Base-by-base conservation (phyloP, 768 basidiomycete genomes). In the Pleurotus eryngii region DNA sequence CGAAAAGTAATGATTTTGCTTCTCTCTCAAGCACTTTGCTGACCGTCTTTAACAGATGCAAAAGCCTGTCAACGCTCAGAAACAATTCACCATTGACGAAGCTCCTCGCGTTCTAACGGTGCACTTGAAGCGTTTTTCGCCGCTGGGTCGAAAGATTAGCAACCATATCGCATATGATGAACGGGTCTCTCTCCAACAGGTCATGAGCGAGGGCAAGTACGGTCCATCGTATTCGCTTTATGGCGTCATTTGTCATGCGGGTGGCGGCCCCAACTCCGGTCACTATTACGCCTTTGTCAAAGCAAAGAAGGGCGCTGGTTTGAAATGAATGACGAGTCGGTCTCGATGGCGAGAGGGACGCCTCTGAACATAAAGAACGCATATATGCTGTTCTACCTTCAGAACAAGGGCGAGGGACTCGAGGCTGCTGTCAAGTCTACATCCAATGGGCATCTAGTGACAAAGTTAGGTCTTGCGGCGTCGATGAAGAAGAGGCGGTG, bases 71-170 rank as follows among this genome's bases (percentile, higher is more conserved):
- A 81, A 83, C 56, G 97, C 97, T 2, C 86, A 90, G 64, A 99
- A 99, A 73, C 81, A 81, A 38, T 96, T 98, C 69, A 89, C 88
- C 24, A 78, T 99, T 46, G 84, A 95, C 60, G 84, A 93, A 59
- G 91, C 95, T 2, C 97, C 97, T 1, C 70, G 84, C 37, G 87
- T 95, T 22, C 80, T 99, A 30, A 96, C 95, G 1, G 80, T 99
- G 12, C 97, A 99, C 68, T 76, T 99, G 46, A 98, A 98, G 74
- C 87, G 97, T 20, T 99, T 99, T 72, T 88, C 90, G 3, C 92
- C 93, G 0, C 74, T 89, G 46, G 97, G 97, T 5, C 81, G 89
- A 57, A 99, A 98, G 76, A 86, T 95, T 38, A 81, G 81, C 1
- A 86, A 90, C 51, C 72, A 75, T 43, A 77, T 99, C 63, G 76